Conservation (phyloP, 164 flowering plant genomes). For the Tetrastigma voinierianum region DNA sequence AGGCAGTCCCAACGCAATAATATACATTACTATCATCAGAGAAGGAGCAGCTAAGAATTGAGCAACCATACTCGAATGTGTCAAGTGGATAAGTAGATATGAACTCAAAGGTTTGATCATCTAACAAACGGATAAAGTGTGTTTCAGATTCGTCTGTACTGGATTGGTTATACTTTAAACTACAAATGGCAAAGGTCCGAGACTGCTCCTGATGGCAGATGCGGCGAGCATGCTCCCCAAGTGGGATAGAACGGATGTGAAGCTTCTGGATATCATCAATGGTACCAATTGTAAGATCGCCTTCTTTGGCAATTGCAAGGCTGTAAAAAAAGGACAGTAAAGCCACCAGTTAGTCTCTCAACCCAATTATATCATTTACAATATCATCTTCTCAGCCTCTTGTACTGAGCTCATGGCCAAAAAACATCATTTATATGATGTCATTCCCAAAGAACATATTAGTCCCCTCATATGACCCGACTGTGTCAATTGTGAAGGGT, state of each 20-base stretch:
- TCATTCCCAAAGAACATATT: too few relatives aligned
- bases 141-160: constrained; percentile 75
- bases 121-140: constrained; percentile 83
- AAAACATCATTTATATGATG: too few relatives aligned
- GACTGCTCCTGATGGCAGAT: constrained; percentile 96
- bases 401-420: too few relatives aligned
- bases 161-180: constrained; percentile 71
- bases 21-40: constrained; percentile 85
- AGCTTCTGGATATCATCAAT: constrained; percentile 99
- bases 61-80: constrained; percentile 85
- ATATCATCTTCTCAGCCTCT: too few relatives aligned
- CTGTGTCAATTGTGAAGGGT: too few relatives aligned
- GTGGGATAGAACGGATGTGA: constrained; percentile 93
- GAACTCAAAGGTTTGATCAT: constrained; percentile 93
- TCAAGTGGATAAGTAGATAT: constrained; percentile 84
- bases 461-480: too few relatives aligned
- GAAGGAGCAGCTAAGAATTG: constrained; percentile 93
- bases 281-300: constrained; percentile 94
- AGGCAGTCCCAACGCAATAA: constrained; percentile 97
- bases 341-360: too few relatives aligned
- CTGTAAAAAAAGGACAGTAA: constrained; percentile 36
- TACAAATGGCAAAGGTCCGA: constrained; percentile 83
- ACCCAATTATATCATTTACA: too few relatives aligned
- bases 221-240: constrained; percentile 95
- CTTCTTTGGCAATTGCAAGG: constrained; percentile 99